These are phyloP conservation scores for Magnolia officinalis DNA, from an alignment of 164 flowering plant species.

Conservation along the genomic window DNA sequence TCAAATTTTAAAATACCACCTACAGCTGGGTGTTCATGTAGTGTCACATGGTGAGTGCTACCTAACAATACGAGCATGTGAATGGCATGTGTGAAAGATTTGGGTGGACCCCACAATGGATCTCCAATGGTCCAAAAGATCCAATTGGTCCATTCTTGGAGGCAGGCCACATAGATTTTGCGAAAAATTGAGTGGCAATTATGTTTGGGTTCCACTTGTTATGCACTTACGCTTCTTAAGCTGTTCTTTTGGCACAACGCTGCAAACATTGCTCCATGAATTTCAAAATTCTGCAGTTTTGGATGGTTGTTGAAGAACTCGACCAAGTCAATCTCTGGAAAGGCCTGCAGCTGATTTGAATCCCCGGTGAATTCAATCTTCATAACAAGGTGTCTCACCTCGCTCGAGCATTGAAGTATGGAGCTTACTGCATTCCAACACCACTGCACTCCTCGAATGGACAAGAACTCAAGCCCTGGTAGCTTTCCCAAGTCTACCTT, in stretches of 20 bases:
- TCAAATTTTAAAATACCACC: background rate
- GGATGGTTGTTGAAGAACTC: slow-evolving; percentile 78
- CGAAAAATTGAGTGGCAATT: background rate
- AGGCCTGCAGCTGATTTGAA: slow-evolving; percentile 50
- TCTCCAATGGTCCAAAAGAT: no score
- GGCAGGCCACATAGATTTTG: no score
- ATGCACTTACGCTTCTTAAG: slow-evolving; percentile 57
- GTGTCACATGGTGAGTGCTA: background rate
- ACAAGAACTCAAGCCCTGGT: slow-evolving; percentile 53
- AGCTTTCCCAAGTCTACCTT: slow-evolving; percentile 75
- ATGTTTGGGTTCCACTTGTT: no score
- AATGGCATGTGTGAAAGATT: background rate
- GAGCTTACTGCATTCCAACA: slow-evolving; percentile 78
- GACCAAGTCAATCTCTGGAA: slow-evolving; percentile 82
- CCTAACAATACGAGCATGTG: no score
- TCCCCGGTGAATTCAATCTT: slow-evolving; percentile 89
- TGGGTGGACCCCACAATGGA: no score
- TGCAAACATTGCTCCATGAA: slow-evolving; percentile 97
- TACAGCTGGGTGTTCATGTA: background rate
- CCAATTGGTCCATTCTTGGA: no score
- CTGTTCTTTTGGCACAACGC: slow-evolving; percentile 88
- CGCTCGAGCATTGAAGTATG: slow-evolving; percentile 63
- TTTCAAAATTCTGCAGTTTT: slow-evolving; percentile 60
- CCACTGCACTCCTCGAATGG: slow-evolving; percentile 82
- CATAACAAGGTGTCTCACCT: slow-evolving; percentile 78